These are phyloP conservation scores for Podaxis sp. DNA, from an alignment of 768 basidiomycete species.

Conservation along the genomic window DNA sequence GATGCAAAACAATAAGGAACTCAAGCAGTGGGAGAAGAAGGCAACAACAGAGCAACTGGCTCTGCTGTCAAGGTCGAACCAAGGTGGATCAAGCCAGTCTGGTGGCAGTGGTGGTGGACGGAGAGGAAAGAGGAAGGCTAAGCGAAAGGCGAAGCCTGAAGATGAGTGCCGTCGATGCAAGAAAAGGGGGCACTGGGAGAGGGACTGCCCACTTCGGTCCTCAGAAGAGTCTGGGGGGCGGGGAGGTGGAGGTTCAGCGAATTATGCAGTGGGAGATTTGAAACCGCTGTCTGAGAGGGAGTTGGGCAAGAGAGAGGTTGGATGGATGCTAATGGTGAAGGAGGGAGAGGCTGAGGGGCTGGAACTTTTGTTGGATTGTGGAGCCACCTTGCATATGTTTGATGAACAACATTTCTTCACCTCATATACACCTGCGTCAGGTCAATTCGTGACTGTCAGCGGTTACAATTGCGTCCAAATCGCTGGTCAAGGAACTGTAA, in stretches of 20 bases:
- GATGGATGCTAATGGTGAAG: neutral
- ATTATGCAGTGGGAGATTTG: slow-evolving; percentile 6
- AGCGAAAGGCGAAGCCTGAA: slow-evolving; percentile 13
- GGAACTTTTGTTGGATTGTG: slow-evolving; percentile 14
- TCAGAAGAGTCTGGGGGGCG: neutral
- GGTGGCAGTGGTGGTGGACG: neutral
- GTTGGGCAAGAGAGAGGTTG: slow-evolving; percentile 6
- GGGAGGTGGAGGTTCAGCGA: slow-evolving; percentile 11
- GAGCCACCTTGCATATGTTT: slow-evolving; percentile 20
- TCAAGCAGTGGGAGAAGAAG: neutral
- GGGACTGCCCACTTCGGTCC: neutral
- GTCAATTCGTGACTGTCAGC: slow-evolving; percentile 23
- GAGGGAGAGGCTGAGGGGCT: neutral
- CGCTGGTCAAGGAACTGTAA: slow-evolving; percentile 15
- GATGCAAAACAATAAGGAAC: neutral
- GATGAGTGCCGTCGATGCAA: slow-evolving; percentile 20
- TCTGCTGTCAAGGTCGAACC: neutral
- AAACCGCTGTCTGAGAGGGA: no score
- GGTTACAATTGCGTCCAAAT: slow-evolving; percentile 16
- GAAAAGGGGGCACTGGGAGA: slow-evolving; percentile 20
- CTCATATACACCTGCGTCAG: no score
- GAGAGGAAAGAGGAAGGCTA: neutral
- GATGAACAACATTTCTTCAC: slow-evolving; percentile 14
- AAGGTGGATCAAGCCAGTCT: neutral
- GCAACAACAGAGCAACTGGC: neutral